Conservation (phyloP, 768 basidiomycete species). For the Naganishia antarctica region DNA sequence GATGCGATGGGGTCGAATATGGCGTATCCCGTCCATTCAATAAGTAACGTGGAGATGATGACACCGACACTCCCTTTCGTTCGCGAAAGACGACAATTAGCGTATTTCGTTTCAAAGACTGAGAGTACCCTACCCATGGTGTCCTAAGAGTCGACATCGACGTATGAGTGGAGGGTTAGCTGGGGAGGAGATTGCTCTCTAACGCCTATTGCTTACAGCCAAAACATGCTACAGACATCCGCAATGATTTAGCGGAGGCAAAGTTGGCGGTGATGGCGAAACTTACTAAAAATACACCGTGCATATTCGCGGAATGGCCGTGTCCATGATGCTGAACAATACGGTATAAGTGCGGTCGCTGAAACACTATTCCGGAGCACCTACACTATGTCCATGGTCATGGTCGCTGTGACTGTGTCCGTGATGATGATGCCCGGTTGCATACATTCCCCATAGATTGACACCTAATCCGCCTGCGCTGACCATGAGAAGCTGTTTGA, state of each 20-base stretch:
- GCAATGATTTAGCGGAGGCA: not conserved
- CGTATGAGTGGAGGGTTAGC: too few species aligned
- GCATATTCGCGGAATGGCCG: constrained; percentile 74
- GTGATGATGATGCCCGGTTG: constrained; percentile 88
- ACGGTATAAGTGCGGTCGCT: too few species aligned
- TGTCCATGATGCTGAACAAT: constrained; percentile 32
- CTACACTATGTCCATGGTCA: constrained; percentile 33
- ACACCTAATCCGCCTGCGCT: constrained; percentile 84
- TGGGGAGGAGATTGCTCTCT: too few species aligned
- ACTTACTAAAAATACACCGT: constrained; percentile 67
- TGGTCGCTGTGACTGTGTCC: constrained; percentile 44
- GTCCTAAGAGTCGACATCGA: constrained; percentile 25
- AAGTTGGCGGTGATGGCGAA: not conserved
- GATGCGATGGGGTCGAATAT: constrained; percentile 98
- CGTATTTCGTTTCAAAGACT: constrained; percentile 10
- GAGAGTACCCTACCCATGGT: constrained; percentile 16
- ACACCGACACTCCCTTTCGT: constrained; percentile 84
- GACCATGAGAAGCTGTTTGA: constrained; percentile 81
- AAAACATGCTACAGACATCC: constrained; percentile 65
- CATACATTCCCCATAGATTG: constrained; percentile 97
- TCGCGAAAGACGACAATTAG: not conserved
- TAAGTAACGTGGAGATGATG: constrained; percentile 91
- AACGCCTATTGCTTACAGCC: constrained; percentile 62
- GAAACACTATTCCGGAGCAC: too few species aligned
- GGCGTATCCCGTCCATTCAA: constrained; percentile 95